A percentile compares a stretch with the other conserved stretches of the same genome.
Conservation (phyloP, 768 basidiomycete genomes). For the Amanita molliuscula region DNA sequence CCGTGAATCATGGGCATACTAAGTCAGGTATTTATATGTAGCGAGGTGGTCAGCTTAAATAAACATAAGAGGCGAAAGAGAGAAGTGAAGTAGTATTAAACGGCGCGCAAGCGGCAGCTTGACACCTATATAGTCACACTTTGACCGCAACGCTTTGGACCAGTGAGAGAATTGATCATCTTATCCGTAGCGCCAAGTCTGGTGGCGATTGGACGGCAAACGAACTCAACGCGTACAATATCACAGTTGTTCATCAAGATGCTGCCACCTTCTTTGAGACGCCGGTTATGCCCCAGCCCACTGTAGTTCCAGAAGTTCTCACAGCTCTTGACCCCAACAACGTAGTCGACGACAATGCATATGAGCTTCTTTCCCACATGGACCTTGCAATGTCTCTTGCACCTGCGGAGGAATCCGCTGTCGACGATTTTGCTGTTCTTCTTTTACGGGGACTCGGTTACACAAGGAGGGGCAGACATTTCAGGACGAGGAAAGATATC, state of each 20-base stretch:
- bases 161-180: too few species aligned
- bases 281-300: constrained; percentile 12
- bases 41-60: too few species aligned
- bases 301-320: constrained; percentile 1
- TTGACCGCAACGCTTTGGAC: too few species aligned
- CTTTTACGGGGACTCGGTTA: constrained; percentile 19
- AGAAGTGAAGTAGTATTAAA: too few species aligned
- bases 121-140: too few species aligned
- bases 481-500: constrained; percentile 16
- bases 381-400: constrained; percentile 14
- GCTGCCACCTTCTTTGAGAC: constrained; percentile 15
- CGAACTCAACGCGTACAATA: constrained; percentile 17
- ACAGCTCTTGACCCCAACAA: neutral
- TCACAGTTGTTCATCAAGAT: constrained; percentile 13
- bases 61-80: too few species aligned
- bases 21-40: too few species aligned
- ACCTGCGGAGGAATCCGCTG: constrained; percentile 19
- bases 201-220: constrained; percentile 6
- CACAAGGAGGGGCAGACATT: constrained; percentile 3
- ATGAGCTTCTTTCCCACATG: constrained; percentile 9
- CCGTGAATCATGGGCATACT: too few species aligned
- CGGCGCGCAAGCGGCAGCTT: too few species aligned
- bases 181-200: neutral
- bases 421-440: constrained; percentile 21
- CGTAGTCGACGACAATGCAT: constrained; percentile 8